These are phyloP conservation scores for Dryas integrifolia DNA, from an alignment of 331 rosid species.

Conservation along the genomic window DNA sequence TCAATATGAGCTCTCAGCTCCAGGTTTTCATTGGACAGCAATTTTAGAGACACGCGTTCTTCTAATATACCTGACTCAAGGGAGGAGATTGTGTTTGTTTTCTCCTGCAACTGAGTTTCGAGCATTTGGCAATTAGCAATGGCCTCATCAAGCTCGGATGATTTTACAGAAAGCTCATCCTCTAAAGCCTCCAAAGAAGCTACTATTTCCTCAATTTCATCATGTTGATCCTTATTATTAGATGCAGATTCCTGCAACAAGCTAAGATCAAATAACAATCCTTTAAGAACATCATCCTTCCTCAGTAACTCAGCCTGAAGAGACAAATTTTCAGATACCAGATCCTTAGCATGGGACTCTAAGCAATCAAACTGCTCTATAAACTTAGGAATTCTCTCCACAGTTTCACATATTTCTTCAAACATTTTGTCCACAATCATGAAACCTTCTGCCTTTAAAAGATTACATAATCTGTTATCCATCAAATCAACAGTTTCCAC, in stretches of 20 bases:
- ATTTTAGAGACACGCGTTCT: constrained; percentile 38
- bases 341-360: constrained; percentile 45
- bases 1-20: constrained; percentile 48
- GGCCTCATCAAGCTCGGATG: constrained; percentile 58
- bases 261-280: constrained; percentile 81
- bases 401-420: constrained; percentile 36
- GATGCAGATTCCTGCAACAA: constrained; percentile 97
- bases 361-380: constrained; percentile 38
- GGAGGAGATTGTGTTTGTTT: constrained; percentile 42
- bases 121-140: constrained; percentile 47
- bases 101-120: constrained; percentile 63
- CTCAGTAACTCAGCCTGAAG: constrained; percentile 65
- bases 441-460: constrained; percentile 31
- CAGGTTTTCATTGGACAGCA: constrained; percentile 44
- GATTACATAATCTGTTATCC: constrained; percentile 23
- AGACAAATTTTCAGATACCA: constrained; percentile 37
- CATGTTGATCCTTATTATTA: constrained; percentile 69
- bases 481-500: constrained; percentile 27
- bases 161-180: constrained; percentile 57
- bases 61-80: constrained; percentile 59
- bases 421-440: constrained; percentile 29
- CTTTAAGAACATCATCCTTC: constrained; percentile 78
- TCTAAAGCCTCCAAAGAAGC: constrained; percentile 59
- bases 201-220: constrained; percentile 56
- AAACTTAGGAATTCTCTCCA: constrained; percentile 34